Base-by-base conservation (phyloP, 106 monocot genomes). In the Phalaenopsis equestris region DNA sequence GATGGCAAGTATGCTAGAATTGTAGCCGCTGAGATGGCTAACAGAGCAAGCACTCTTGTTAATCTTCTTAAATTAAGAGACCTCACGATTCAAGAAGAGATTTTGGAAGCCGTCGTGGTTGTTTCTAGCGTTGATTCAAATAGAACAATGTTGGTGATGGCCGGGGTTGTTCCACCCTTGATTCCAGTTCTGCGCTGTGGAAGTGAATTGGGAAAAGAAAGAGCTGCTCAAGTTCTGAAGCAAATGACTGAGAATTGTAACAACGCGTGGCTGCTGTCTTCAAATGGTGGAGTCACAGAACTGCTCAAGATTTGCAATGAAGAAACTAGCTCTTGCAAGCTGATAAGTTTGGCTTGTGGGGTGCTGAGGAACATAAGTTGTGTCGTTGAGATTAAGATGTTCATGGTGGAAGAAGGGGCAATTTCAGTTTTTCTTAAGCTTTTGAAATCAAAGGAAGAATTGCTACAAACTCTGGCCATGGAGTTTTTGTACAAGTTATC, bases 211-310 rank as follows among this genome's bases (percentile, higher is more conserved):
- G 88, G 43, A 14, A 90, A 79, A 67, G 89, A 87, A 73, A 87
- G 57, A 45, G 90, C 88, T 4, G 86, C 82, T 37, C 46, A 75
- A 70, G 83, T 84, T 74, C 78, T 93, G 86, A 80, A 77, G 78
- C 85, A 75, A 21, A 80, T 96, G 19, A 96, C 93, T 3, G 82
- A 86, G 77, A 91, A 91, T 80, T 86, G 89, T 1, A 84, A 89
- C 81, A 91, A 93, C 45, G 86, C 86, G 6, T 96, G 95, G 95
- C 83, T 91, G 11, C 81, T 95, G n/a, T 93, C 89, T 2, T 89
- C 95, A 41, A 87, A 93, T 73, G 95, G 93, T 7, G 93, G 95
- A 21, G 85, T 96, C 17, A 80, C 87, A 3, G 56, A 78, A 21
- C 83, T 96, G 55, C 86, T 96, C 12, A 81, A 82, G 39, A 85